Base-by-base conservation (phyloP, 139 green algal species). In the Bryopsis sp. region DNA sequence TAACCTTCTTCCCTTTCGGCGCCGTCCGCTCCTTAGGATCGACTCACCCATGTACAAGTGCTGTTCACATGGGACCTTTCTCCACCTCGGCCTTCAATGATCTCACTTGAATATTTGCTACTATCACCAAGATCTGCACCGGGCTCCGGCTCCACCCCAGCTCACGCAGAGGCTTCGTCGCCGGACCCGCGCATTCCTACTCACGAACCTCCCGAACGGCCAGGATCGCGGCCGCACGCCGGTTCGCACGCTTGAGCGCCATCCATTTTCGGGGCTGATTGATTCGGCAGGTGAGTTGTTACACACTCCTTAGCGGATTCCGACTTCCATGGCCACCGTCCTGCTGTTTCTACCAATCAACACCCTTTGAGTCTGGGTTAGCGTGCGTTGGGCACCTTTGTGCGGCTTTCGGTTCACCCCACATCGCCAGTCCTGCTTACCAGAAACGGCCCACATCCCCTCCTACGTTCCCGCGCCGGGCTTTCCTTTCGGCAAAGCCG, bases 301-400 rank as follows among this genome's bases (percentile, higher is more conserved):
- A 94, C 89, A 94, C 89, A 95, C 86, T 96, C 89, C 86, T 94
- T 94, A 95, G 89, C 89, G 89, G 87, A 88, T 95, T 94, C 88
- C 87, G 89, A 94, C 89, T 95, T 95, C 89, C 89, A 94, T 95
- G 89, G 88, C 89, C 89, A 95, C 89, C 89, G 87, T 95, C 87
- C 89, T 92, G 84, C 83, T 93, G 84, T 92, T 85, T 88, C 79
- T 86, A 95, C 93, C 78, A 91, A 93, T 87, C 82, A 93, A 92
- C 87, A 93, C 88, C 87, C 81, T 93, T 92, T 92, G 11, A 80
- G 86, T 95, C 86, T 93, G 91, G 86, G 84, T 95, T 90, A 95
- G 88, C 84, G 88, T 73, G 78, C 74, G 78, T 95, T 86, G 67
- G 88, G 82, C 84, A 87, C 86, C 81, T 90, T 93, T 91, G 90